phyloP scores from a whole-genome alignment of 768 basidiomycete species.

The Kondoa malvinella region DNA sequence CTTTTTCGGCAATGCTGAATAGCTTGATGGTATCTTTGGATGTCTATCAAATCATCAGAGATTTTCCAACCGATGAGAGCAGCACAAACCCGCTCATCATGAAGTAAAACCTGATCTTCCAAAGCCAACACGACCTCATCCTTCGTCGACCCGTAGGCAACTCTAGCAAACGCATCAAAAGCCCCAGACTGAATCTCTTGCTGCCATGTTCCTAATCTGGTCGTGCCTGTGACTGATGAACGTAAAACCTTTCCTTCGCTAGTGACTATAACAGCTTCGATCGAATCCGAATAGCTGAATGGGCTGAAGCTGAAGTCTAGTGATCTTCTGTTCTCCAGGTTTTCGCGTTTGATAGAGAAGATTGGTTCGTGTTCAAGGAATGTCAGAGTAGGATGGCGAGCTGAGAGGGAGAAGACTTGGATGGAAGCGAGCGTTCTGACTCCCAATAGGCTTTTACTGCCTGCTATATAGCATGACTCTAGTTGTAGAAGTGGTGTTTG shows the following conservation, averaged over 20 bases:
- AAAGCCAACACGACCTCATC: neutral
- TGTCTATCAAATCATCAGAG: no score
- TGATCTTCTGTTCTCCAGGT: neutral
- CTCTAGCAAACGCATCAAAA: neutral
- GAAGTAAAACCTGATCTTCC: neutral
- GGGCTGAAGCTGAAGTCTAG: neutral
- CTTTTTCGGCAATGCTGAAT: neutral
- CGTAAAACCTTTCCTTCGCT: neutral
- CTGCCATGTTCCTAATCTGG: neutral
- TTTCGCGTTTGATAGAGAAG: neutral
- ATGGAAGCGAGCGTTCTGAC: neutral
- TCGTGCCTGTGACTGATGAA: neutral
- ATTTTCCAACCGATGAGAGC: no score
- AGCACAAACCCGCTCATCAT: neutral
- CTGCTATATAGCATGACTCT: neutral
- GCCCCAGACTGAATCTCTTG: neutral
- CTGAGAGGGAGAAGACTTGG: neutral
- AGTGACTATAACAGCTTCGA: neutral
- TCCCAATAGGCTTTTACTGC: neutral
- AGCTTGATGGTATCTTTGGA: no score
- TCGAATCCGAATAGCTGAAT: neutral
- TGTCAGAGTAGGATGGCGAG: neutral
- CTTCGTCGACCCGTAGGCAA: neutral
- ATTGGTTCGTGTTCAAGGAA: neutral
- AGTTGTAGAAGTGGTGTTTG: neutral